phyloP scores from a whole-genome alignment of 2,329 filamentous ascomycete genomes.

The Rhynchosporium graminicola region DNA sequence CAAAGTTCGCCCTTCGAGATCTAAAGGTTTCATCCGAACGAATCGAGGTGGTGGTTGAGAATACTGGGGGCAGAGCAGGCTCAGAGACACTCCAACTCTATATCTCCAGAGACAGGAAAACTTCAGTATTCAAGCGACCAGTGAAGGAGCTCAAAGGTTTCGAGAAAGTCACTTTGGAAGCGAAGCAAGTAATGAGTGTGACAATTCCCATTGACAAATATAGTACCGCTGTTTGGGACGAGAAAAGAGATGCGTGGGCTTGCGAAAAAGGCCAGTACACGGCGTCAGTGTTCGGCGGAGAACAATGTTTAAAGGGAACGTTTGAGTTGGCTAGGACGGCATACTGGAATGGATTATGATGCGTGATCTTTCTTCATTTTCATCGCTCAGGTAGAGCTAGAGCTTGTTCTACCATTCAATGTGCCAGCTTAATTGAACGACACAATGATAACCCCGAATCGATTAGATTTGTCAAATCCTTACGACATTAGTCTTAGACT shows the following conservation, averaged over 20 bases:
- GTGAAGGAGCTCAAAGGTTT: constrained; percentile 6
- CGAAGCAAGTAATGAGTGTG: background rate
- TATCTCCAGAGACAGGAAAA: constrained; percentile 21
- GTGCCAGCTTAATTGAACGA: too few species aligned
- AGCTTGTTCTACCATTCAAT: background rate
- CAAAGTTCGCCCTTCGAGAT: constrained; percentile 42
- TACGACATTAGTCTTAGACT: too few species aligned
- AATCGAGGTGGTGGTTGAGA: constrained; percentile 27
- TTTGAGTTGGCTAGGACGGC: constrained; percentile 62
- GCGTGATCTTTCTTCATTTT: background rate
- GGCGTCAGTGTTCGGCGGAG: constrained; percentile 52
- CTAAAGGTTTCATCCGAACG: constrained; percentile 46
- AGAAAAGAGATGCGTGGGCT: constrained; percentile 1
- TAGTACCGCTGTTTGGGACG: constrained; percentile 9
- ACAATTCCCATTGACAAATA: constrained; percentile 8
- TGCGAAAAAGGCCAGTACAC: constrained; percentile 63
- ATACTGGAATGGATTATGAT: constrained; percentile 67
- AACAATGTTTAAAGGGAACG: constrained; percentile 49
- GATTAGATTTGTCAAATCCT: too few species aligned
- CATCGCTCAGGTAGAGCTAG: background rate
- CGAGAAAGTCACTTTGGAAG: constrained; percentile 2
- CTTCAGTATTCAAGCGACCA: background rate
- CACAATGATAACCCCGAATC: too few species aligned
- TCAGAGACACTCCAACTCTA: constrained; percentile 40
- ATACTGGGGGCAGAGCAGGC: constrained; percentile 34